Conservation (phyloP, 345 rosid genomes). For the Conringia planisiliqua region DNA sequence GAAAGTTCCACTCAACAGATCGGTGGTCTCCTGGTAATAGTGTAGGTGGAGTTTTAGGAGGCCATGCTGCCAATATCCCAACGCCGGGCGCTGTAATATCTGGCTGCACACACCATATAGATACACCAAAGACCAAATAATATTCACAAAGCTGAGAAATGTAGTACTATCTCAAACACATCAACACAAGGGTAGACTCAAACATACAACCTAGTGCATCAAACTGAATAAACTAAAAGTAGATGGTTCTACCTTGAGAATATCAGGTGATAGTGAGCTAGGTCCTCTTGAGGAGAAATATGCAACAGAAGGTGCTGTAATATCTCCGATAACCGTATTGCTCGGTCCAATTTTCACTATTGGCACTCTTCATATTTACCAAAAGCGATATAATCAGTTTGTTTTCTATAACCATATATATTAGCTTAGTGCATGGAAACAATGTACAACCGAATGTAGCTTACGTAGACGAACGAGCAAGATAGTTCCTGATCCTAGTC, state of each 20-base stretch:
- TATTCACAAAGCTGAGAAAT: background rate
- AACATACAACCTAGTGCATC: background rate
- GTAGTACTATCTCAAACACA: background rate
- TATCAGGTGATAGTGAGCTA: slow-evolving; percentile 54
- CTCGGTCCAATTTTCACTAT: slow-evolving; percentile 39
- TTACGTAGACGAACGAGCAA: slow-evolving; percentile 41
- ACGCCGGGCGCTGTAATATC: slow-evolving; percentile 70
- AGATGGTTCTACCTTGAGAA: slow-evolving; percentile 53
- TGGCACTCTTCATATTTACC: slow-evolving; percentile 41
- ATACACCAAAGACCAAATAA: background rate
- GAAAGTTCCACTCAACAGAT: slow-evolving; percentile 54
- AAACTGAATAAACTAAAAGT: background rate
- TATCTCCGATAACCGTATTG: slow-evolving; percentile 47
- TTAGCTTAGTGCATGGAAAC: background rate
- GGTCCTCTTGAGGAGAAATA: slow-evolving; percentile 72
- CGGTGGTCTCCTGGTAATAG: slow-evolving; percentile 27
- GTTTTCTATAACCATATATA: background rate
- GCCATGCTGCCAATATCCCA: slow-evolving; percentile 73
- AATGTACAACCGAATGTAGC: background rate
- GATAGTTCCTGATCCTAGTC: slow-evolving; percentile 44
- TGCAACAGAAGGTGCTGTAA: slow-evolving; percentile 60
- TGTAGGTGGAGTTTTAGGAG: slow-evolving; percentile 52
- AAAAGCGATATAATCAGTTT: slow-evolving; percentile 7
- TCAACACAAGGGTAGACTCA: background rate
- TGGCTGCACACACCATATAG: slow-evolving; percentile 41